Evolutionary conservation across 805 yeast species (phyloP).

Genomic region (Teunomyces stri): DNA sequence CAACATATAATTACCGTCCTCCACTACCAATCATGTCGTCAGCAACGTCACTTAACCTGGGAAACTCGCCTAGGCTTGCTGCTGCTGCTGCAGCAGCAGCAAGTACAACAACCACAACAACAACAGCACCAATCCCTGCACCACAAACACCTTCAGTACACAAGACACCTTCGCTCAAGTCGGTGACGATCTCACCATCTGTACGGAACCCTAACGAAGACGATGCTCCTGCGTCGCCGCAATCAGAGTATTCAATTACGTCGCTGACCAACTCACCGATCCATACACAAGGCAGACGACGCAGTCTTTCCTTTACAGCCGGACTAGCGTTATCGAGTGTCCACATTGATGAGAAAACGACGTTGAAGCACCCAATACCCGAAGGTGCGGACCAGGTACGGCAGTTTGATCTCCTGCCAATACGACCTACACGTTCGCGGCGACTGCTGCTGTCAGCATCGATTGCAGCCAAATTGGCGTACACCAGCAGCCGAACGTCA

Average conservation of each 20-base stretch:
- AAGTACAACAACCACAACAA: neutral
- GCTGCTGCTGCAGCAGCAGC: neutral
- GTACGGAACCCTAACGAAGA: conserved; percentile 11
- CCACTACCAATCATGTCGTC: conserved; percentile 10
- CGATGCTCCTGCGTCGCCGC: conserved; percentile 16
- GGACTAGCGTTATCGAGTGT: conserved; percentile 1
- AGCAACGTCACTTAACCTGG: neutral
- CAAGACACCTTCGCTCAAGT: conserved; percentile 37
- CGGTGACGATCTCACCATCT: conserved; percentile 40
- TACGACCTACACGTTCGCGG: neutral
- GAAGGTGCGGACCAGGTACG: neutral
- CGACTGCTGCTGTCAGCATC: conserved; percentile 16
- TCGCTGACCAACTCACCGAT: conserved; percentile 5
- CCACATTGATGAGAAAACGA: neutral
- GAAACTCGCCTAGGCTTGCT: conserved; percentile 8
- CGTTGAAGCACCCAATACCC: conserved; percentile 1
- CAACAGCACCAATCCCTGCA: conserved; percentile 7
- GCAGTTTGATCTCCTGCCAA: neutral
- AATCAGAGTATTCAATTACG: conserved; percentile 11
- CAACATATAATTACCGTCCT: conserved; percentile 18
- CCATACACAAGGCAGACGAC: neutral
- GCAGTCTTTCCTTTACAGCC: conserved; percentile 14
- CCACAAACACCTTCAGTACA: conserved; percentile 15
- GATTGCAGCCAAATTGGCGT: conserved; percentile 27
- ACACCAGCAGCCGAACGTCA: conserved; percentile 20